Conservation (phyloP, 495 filamentous ascomycete species). For the Hypomontagnella submonticulosa region DNA sequence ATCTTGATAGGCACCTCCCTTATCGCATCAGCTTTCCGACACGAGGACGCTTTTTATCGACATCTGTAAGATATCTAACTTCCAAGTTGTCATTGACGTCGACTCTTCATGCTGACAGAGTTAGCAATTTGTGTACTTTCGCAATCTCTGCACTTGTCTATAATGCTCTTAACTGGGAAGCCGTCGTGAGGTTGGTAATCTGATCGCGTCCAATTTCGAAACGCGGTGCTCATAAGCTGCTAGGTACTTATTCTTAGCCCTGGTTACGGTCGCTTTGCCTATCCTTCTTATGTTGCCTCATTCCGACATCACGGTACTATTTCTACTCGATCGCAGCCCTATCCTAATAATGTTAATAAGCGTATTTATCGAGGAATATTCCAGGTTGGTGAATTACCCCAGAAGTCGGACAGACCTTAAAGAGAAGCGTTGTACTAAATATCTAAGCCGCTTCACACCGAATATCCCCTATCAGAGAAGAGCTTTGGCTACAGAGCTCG, state of each 20-base stretch:
- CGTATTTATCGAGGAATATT: slow-evolving; percentile 28
- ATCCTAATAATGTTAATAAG: slow-evolving; percentile 21
- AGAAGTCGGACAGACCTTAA: not conserved
- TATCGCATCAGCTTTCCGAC: slow-evolving; percentile 43
- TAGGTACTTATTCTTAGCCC: slow-evolving; percentile 20
- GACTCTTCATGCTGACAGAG: slow-evolving; percentile 22
- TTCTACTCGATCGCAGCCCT: slow-evolving; percentile 15
- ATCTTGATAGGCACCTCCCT: slow-evolving; percentile 52
- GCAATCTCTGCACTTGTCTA: slow-evolving; percentile 12
- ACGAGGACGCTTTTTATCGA: slow-evolving; percentile 40
- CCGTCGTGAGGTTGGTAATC: slow-evolving; percentile 18
- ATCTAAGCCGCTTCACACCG: slow-evolving; percentile 3
- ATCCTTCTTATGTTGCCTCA: slow-evolving; percentile 10
- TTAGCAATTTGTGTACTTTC: slow-evolving; percentile 27
- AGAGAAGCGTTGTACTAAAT: slow-evolving; percentile 1
- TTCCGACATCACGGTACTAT: slow-evolving; percentile 11
- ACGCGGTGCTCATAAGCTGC: slow-evolving; percentile 18
- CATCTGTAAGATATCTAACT: slow-evolving; percentile 44
- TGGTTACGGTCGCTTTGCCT: slow-evolving; percentile 7
- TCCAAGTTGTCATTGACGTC: slow-evolving; percentile 12
- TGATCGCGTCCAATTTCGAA: not conserved
- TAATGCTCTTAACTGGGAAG: slow-evolving; percentile 27
- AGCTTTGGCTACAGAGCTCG: not conserved
- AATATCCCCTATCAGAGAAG: slow-evolving; percentile 4
- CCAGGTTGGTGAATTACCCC: slow-evolving; percentile 23